A percentile compares a stretch with the other conserved stretches of the same genome.
Conservation (phyloP, 352 stramenopile genomes). For the Blastocystis sp. region DNA sequence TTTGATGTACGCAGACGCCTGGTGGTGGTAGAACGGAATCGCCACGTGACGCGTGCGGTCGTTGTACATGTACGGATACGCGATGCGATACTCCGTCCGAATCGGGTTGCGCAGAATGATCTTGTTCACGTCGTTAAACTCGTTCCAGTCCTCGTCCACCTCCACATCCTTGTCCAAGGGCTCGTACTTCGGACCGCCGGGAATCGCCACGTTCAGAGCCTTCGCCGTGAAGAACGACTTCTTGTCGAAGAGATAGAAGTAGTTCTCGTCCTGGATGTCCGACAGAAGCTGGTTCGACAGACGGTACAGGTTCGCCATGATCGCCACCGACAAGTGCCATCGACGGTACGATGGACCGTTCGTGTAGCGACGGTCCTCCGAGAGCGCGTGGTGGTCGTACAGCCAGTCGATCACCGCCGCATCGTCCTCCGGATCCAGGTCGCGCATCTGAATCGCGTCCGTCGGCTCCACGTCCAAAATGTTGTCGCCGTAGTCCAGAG, state of each 20-base stretch:
- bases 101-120: conserved; percentile 98
- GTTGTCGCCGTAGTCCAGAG: conserved; percentile 87
- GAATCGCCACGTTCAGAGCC: conserved; percentile 96
- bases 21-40: conserved; percentile 86
- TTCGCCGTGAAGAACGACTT: conserved; percentile 98
- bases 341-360: conserved; percentile 92
- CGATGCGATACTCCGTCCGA: conserved; percentile 95
- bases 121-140: conserved; percentile 99
- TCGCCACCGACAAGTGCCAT: conserved; percentile 87
- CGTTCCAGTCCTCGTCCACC: conserved; percentile 99
- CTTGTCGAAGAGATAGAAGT: conserved; percentile 82
- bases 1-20: conserved; percentile 89
- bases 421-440: conserved; percentile 84
- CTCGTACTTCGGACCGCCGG: conserved; percentile 96
- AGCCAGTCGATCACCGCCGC: conserved; percentile 89
- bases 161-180: conserved; percentile 89
- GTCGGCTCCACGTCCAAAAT: conserved; percentile 84
- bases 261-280: conserved; percentile 89
- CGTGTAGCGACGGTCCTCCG: conserved; percentile 77
- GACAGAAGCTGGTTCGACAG: conserved; percentile 88
- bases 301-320: conserved; percentile 92
- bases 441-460: conserved; percentile 74
- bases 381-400: conserved; percentile 86
- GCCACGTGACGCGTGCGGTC: conserved; percentile 84
- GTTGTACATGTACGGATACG: conserved; percentile 98